Evolutionary conservation across 495 filamentous ascomycete species (phyloP).

Genomic region (Cercophora newfieldiana): DNA sequence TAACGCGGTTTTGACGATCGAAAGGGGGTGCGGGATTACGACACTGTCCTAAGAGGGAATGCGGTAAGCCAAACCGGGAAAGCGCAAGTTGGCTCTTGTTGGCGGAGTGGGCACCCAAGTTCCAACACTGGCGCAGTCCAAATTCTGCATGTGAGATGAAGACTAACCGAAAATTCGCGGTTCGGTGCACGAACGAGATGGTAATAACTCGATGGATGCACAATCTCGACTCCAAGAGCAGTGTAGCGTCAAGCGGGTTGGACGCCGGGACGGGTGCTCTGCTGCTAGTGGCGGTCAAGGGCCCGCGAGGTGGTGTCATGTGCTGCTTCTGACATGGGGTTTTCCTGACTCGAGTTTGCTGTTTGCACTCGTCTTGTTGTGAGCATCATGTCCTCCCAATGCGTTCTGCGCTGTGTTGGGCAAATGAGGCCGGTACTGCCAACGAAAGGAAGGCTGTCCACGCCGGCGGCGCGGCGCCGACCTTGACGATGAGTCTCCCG

Average conservation of each 20-base stretch:
- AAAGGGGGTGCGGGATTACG: neutral
- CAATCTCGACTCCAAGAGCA: neutral
- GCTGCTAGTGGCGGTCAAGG: constrained; percentile 7
- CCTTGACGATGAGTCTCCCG: neutral
- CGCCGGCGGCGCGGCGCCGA: neutral
- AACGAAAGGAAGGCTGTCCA: too few species aligned
- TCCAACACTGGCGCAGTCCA: constrained; percentile 14
- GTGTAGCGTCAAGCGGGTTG: neutral
- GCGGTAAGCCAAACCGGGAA: constrained; percentile 4
- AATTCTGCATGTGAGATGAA: neutral
- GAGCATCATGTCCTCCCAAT: neutral
- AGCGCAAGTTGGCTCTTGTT: neutral
- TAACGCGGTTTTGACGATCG: neutral
- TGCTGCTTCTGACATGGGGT: neutral
- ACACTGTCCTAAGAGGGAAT: constrained; percentile 1
- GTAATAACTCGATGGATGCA: neutral
- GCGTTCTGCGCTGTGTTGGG: neutral
- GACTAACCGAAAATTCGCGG: neutral
- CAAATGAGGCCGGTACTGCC: neutral
- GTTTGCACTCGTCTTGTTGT: neutral
- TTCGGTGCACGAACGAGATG: neutral
- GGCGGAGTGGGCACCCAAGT: neutral
- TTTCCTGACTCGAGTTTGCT: constrained; percentile 1
- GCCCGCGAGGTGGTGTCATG: neutral
- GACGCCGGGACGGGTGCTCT: neutral